A percentile compares a stretch with the other conserved stretches of the same genome.
Conservation (phyloP, 352 stramenopile species). For the Globisporangium iwayamae region DNA sequence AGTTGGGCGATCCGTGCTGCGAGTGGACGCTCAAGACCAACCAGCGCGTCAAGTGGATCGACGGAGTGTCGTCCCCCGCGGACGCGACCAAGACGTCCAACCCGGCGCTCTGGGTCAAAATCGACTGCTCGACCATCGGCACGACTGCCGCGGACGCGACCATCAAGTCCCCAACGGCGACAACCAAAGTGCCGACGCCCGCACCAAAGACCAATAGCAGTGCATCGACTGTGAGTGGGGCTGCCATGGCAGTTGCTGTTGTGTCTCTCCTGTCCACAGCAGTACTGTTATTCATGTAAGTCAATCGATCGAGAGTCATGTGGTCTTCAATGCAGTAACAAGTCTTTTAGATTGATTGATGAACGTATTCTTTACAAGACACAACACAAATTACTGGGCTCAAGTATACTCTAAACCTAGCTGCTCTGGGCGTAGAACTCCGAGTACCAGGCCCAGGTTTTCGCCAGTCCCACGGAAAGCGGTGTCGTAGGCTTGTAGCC, state of each 20-base stretch:
- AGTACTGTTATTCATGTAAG: neutral
- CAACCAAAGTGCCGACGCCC: neutral
- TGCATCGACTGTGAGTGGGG: neutral
- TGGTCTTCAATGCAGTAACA: too few species aligned
- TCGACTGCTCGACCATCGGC: slow-evolving; percentile 14
- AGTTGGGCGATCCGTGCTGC: slow-evolving; percentile 62
- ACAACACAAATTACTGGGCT: neutral
- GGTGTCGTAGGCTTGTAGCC: slow-evolving; percentile 93
- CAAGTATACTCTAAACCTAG: neutral
- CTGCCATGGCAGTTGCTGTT: neutral
- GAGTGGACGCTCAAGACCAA: slow-evolving; percentile 17
- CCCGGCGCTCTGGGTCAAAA: slow-evolving; percentile 17
- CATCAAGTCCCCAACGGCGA: neutral
- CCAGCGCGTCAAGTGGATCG: slow-evolving; percentile 19
- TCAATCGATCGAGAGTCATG: neutral
- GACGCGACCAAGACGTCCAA: slow-evolving; percentile 22
- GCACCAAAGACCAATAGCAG: neutral
- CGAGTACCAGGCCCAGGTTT: slow-evolving; percentile 93
- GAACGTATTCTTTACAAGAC: neutral
- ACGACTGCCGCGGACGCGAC: neutral
- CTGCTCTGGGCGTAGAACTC: slow-evolving; percentile 6
- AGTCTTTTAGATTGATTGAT: neutral
- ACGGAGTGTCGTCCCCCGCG: slow-evolving; percentile 20
- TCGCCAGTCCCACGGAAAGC: slow-evolving; percentile 91
- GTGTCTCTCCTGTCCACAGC: neutral